phyloP scores from a whole-genome alignment of 441 rosid genomes.

The Adansonia grandidieri region DNA sequence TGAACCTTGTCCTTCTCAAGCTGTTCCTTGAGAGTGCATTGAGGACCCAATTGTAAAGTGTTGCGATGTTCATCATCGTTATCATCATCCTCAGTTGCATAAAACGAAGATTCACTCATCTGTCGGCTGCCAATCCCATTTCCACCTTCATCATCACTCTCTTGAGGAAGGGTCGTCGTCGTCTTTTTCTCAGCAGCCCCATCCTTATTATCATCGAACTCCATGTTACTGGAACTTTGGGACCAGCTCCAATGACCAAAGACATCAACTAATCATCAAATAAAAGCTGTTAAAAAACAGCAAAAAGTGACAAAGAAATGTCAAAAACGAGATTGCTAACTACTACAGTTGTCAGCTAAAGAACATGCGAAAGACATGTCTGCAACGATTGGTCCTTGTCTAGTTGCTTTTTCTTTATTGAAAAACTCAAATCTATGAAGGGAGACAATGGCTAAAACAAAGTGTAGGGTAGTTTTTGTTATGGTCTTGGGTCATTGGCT shows the following conservation, averaged over 20 bases:
- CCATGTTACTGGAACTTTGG: slow-evolving; percentile 62
- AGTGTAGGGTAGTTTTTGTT: neutral
- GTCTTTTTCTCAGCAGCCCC: slow-evolving; percentile 28
- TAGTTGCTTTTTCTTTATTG: slow-evolving; percentile 24
- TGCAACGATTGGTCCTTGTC: neutral
- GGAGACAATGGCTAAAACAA: neutral
- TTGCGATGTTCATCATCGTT: slow-evolving; percentile 47
- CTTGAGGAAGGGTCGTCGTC: slow-evolving; percentile 21
- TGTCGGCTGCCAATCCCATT: slow-evolving; percentile 40
- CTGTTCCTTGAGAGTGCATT: slow-evolving; percentile 52
- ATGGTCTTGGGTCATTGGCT: neutral
- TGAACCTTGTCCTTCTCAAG: slow-evolving; percentile 56
- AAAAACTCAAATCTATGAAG: slow-evolving; percentile 13
- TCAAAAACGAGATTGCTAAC: neutral
- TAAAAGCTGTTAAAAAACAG: neutral
- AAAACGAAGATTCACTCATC: slow-evolving; percentile 52
- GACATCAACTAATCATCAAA: slow-evolving; percentile 60
- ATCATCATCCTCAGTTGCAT: slow-evolving; percentile 52
- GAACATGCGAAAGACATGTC: too few species aligned
- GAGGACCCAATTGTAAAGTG: slow-evolving; percentile 52
- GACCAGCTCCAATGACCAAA: slow-evolving; percentile 62
- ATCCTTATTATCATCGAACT: slow-evolving; percentile 41
- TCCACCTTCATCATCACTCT: slow-evolving; percentile 38
- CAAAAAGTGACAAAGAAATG: neutral
- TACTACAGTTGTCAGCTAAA: too few species aligned